Evolutionary conservation across 2,329 filamentous ascomycete species (phyloP).

Genomic region (Penicillium italicum): DNA sequence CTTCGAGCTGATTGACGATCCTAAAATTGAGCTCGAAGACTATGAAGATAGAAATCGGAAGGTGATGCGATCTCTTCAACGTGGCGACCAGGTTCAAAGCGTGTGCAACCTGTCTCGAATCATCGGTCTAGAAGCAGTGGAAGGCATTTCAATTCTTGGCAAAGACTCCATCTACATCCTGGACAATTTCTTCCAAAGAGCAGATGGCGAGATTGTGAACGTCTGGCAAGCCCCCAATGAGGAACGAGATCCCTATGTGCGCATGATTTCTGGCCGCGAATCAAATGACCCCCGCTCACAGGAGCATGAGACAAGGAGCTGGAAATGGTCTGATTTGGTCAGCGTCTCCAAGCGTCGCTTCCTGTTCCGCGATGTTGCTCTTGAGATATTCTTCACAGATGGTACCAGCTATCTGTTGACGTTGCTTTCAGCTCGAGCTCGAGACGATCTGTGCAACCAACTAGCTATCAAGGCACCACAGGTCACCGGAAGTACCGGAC

Average conservation of each 20-base stretch:
- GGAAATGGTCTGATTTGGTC: conserved; percentile 92
- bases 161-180: conserved; percentile 91
- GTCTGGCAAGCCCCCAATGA: conserved; percentile 90
- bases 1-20: conserved; percentile 93
- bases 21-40: conserved; percentile 75
- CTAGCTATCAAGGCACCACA: conserved; percentile 77
- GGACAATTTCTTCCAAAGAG: conserved; percentile 92
- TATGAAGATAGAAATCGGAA: conserved; percentile 98
- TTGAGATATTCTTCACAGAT: conserved; percentile 98
- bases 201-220: conserved; percentile 94
- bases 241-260: conserved; percentile 90
- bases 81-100: conserved; percentile 85
- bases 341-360: conserved; percentile 95
- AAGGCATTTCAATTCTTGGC: conserved; percentile 88
- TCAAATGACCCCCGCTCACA: conserved; percentile 54
- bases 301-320: conserved; percentile 81
- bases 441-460: conserved; percentile 77
- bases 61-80: conserved; percentile 89
- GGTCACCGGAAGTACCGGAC: conserved; percentile 64
- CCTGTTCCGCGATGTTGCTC: conserved; percentile 87
- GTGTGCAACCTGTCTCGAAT: conserved; percentile 96
- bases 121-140: conserved; percentile 85
- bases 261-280: conserved; percentile 82
- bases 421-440: conserved; percentile 65
- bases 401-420: conserved; percentile 92